Base-by-base conservation (phyloP, 208 protist genomes). In the Naegleria fowleri region DNA sequence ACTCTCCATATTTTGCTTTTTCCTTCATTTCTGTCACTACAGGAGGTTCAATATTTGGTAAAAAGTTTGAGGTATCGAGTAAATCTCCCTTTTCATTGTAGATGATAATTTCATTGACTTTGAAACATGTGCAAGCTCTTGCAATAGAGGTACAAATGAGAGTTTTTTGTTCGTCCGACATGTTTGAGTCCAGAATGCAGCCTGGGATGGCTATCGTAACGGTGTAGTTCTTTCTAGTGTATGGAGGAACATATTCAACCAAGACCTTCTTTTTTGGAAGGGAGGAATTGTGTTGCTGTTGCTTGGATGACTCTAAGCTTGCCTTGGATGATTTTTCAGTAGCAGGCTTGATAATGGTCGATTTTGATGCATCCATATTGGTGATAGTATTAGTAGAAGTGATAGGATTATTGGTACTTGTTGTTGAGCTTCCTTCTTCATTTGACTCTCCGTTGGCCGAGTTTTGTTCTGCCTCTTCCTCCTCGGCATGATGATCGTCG, bases 101-200 rank as follows among this genome's bases (percentile, higher is more conserved):
- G 36, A 88, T 39, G 55, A 88, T 58, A 58, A 88, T 88, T 58
- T 88, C 85, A 58, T 88, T 39, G 11, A 88, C 85, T 19, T 58
- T 51, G 13, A 39, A 58, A 9, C 33, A 25, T 22, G 85, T 58
- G 5, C 22, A 48, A 11, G 25, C 9, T 16, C 85, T 9, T 33
- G 85, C 85, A 16, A 88, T 88, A 33, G 19, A 33, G 29, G 11
- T 22, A 2, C 41, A 33, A 55, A 88, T n/a, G 15, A 40, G 16
- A 7, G 85, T 38, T 19, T 58, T 48, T 48, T 29, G 16, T 58
- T 88, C 85, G 4, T 88, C 85, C 1, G n/a, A 40, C 43, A 33
- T 51, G n/a, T 39, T 36, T 88, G 7, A 29, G 25, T 58, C 40
- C 0, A 88, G 22, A 38, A 88, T 13, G 22, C n/a, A 88, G 7